Base-by-base conservation (phyloP, 2,329 filamentous ascomycete species). In the Didymella keratinophila region DNA sequence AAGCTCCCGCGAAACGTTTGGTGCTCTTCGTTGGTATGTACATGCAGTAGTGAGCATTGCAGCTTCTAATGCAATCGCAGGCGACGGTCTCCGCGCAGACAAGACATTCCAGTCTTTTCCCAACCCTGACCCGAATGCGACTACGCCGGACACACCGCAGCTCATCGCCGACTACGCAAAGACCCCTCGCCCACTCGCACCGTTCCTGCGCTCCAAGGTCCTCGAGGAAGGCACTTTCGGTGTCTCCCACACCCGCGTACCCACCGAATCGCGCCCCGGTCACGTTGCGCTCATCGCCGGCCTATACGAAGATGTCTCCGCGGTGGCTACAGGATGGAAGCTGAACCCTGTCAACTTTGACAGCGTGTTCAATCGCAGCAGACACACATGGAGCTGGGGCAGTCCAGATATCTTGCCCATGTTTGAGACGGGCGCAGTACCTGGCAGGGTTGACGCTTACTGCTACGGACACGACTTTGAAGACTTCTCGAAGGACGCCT, bases 341-440 rank as follows among this genome's bases (percentile, higher is more conserved):
- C 81, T 97, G 68, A 99, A 99, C 74, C 95, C 95, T 0, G 95
- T 99, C 72, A 91, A 98, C 74, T 99, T 99, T 72, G 95, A 99
- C 80, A 98, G 94, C 71, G 93, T 99, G 11, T 99, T 99, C 85
- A 99, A 99, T 76, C 87, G 92, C 62, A 98, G 94, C 74, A 84
- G 89, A 44, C 96, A 99, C 79, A 99, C 96, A 8, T 99, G 95
- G 95, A 97, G 93, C 77, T 99, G 95, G 95, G 95, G 95, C 2
- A 97, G 93, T 72, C 95, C 95, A 1, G 95, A 99, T 78, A 99
- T 99, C 70, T 79, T 99, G 65, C 91, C 91, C 53, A 99, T 99
- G 95, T 99, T 99, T 74, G 88, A 96, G 73, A 86, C 93, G 56
- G 95, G 95, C n/a, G 94, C 95, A 23, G 87, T 91, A 10, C 90